These are phyloP conservation scores for Zoysia pacifica DNA, from an alignment of 176 grass and related monocot species.

Conservation along the genomic window DNA sequence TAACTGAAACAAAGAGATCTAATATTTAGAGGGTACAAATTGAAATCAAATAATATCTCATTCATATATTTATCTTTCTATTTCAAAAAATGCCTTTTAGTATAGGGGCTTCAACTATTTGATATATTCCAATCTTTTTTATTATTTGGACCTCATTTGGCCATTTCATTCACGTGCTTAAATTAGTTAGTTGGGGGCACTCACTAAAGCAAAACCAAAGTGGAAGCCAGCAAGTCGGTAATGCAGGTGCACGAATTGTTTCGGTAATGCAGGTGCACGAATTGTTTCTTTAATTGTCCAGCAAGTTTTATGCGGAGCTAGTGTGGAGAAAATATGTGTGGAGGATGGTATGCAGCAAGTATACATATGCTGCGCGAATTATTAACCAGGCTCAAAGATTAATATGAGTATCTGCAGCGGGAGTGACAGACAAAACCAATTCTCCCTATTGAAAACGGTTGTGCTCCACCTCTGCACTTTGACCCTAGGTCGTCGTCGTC, in stretches of 20 bases:
- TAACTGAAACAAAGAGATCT: no score
- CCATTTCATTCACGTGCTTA: conserved; percentile 46
- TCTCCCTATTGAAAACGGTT: background rate
- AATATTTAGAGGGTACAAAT: no score
- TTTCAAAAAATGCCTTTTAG: no score
- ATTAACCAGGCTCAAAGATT: background rate
- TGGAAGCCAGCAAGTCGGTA: conserved; percentile 35
- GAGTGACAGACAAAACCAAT: background rate
- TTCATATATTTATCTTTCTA: no score
- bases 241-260: background rate
- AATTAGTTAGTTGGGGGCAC: conserved; percentile 41
- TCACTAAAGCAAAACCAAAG: conserved; percentile 37
- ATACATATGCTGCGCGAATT: background rate
- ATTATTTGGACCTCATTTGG: background rate
- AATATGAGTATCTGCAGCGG: background rate
- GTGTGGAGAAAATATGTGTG: background rate
- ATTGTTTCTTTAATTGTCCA: background rate
- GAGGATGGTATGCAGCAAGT: background rate
- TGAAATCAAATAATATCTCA: no score
- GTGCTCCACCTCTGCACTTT: conserved; percentile 28
- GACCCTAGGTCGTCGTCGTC: background rate
- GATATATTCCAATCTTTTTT: no score
- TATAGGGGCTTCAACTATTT: no score
- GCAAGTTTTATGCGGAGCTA: background rate
- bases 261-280: no score